Percentiles rank a stretch among this genome's conserved stretches.
phyloP scores from a whole-genome alignment of 306 rosid species.

The Trifolium dubium region DNA sequence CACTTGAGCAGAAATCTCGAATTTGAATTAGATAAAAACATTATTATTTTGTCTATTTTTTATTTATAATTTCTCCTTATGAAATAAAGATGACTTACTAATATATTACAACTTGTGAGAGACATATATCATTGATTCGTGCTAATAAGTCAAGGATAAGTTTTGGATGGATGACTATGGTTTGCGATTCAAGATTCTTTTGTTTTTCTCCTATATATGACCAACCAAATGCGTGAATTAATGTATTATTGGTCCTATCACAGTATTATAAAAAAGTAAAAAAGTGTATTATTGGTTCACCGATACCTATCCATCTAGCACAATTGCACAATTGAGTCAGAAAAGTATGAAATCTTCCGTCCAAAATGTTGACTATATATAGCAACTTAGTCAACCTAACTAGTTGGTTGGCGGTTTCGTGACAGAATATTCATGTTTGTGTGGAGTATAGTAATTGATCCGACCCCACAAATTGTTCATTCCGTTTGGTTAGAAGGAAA shows the following conservation, averaged over 20 bases:
- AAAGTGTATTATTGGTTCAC: slow-evolving; percentile 37
- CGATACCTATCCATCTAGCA: background rate
- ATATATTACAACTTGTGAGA: background rate
- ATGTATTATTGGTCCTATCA: slow-evolving; percentile 22
- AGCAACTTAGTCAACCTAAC: background rate
- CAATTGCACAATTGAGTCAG: background rate
- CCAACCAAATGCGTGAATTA: background rate
- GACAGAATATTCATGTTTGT: no score
- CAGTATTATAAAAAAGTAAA: background rate
- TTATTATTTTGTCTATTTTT: no score
- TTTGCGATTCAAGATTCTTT: slow-evolving; percentile 33
- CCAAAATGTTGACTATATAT: background rate
- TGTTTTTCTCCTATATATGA: slow-evolving; percentile 1
- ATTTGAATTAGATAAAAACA: no score
- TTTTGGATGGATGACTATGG: background rate
- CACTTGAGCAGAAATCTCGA: no score
- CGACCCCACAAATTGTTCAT: no score
- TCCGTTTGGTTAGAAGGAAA: no score
- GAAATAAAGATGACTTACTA: no score
- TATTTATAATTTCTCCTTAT: no score
- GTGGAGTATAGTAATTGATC: no score
- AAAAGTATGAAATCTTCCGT: background rate
- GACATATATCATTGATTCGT: background rate
- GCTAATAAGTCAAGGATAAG: slow-evolving; percentile 17
- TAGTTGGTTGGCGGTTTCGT: background rate